Evolutionary conservation across 2,329 filamentous ascomycete species (phyloP), one percentile per base, ranked within the genome.

Genomic region (Neurospora crassa): DNA sequence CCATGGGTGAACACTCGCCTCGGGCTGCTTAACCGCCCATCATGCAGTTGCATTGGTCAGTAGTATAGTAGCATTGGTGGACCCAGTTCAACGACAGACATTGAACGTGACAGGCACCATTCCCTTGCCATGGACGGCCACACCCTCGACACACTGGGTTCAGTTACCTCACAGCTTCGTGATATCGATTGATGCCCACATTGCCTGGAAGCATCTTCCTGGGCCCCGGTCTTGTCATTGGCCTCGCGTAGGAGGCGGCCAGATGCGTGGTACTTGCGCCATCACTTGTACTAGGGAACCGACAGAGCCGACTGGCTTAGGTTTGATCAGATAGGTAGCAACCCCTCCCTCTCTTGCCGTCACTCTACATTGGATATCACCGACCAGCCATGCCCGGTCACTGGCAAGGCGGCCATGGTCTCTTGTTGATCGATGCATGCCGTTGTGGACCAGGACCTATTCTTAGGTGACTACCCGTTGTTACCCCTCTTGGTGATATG

Each of bases 1-100:
- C 24, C 24, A 11, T 40, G 40, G 11, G 10, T 47, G 67, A 59
- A 59, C 24, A 67, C 74, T 37, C 34, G 1, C 34, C 34, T 37
- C 34, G 34, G 34, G 34, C 74, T 78, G 78, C 78, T 79, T 83
- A 83, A 76, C 81, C 81, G 81, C 81, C 80, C 79, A 77, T 71
- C 77, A 71, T 82, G 80, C 81, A 81, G 80, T 78, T 76, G 78
- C 76, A 78, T 78, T 76, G 74, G 73, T 76, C 74, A 71, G 71
- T 69, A 71, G 70, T 68, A 73, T 67, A 71, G 71, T 69, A 71
- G 71, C 69, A 73, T 67, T 70, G 68, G 77, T 75, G 72, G 73
- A 76, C 70, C 59, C 70, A 67, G 24, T 34, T n/a, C 42, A 41
- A 24, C 59, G 37, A 67, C 41, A 8, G 37, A 67, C 41, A 7